Percentiles rank a stretch among this genome's conserved stretches.
These are phyloP conservation scores for Paramyrothecium sp. DNA, from an alignment of 2,329 filamentous ascomycete genomes.

Conservation along the genomic window DNA sequence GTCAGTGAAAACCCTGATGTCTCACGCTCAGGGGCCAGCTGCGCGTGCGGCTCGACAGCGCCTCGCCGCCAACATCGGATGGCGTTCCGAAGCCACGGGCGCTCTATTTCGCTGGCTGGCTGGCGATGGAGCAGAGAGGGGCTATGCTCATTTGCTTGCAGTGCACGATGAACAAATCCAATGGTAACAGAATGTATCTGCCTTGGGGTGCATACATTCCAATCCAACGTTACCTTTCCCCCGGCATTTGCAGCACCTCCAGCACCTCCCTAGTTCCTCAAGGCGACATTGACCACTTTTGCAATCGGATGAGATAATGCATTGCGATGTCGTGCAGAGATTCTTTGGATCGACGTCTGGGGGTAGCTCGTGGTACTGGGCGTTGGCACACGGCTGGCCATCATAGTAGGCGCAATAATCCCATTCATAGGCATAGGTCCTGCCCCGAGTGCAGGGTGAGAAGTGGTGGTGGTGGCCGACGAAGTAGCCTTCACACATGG, in stretches of 20 bases:
- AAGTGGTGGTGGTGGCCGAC: neutral
- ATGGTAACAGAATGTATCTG: conserved; percentile 53
- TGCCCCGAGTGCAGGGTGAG: neutral
- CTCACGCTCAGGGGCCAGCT: too few relatives aligned
- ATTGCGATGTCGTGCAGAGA: conserved; percentile 44
- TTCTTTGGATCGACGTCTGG: conserved; percentile 31
- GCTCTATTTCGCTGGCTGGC: too few relatives aligned
- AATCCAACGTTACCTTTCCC: conserved; percentile 44
- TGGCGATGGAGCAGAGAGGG: neutral
- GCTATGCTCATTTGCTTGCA: neutral
- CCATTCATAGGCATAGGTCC: neutral
- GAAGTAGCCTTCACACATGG: neutral
- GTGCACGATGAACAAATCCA: conserved; percentile 47
- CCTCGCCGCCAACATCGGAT: too few relatives aligned
- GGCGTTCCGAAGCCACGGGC: too few relatives aligned
- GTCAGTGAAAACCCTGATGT: too few relatives aligned
- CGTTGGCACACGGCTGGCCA: neutral
- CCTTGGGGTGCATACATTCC: conserved; percentile 46
- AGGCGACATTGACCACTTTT: conserved; percentile 47
- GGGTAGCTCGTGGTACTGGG: too few relatives aligned
- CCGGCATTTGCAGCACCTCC: conserved; percentile 49
- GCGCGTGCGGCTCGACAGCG: too few relatives aligned
- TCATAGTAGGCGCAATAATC: conserved; percentile 7
- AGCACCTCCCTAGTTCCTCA: conserved; percentile 44
- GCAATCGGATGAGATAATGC: conserved; percentile 44